These are phyloP conservation scores for Takakia lepidozioides DNA, from an alignment of 225 moss, liverwort and hornwort species.

Conservation along the genomic window DNA sequence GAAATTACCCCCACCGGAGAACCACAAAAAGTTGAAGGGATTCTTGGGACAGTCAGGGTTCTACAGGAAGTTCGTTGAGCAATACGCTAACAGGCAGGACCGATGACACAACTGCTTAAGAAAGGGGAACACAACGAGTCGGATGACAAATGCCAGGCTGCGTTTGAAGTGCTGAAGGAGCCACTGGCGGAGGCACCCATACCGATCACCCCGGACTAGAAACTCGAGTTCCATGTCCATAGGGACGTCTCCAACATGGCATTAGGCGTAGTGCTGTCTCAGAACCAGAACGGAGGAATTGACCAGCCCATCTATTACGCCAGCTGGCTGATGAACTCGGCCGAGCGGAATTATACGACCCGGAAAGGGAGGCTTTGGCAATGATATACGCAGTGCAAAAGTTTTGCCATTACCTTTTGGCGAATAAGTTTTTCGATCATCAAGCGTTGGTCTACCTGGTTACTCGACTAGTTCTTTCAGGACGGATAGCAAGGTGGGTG, in stretches of 20 bases:
- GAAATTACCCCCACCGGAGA: no score
- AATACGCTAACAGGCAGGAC: not conserved
- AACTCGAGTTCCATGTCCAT: not conserved
- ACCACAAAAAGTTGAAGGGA: no score
- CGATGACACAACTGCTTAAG: not conserved
- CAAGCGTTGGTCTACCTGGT: no score
- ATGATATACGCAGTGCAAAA: not conserved
- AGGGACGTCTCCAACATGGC: no score
- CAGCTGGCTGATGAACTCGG: not conserved
- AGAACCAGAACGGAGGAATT: no score
- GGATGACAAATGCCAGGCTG: conserved; percentile 1
- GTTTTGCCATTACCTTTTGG: conserved; percentile 2
- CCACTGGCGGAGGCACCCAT: not conserved
- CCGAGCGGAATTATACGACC: not conserved
- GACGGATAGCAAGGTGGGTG: no score
- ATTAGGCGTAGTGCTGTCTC: no score
- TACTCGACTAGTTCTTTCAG: no score
- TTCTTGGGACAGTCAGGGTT: no score
- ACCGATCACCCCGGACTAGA: not conserved
- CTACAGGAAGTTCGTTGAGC: no score
- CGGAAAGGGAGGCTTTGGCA: not conserved
- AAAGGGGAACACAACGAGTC: not conserved
- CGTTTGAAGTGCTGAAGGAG: not conserved
- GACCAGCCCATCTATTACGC: no score
- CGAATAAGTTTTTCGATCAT: no score